Conservation (phyloP, 2,329 filamentous ascomycete species). For the Monosporascus cannonballus region DNA sequence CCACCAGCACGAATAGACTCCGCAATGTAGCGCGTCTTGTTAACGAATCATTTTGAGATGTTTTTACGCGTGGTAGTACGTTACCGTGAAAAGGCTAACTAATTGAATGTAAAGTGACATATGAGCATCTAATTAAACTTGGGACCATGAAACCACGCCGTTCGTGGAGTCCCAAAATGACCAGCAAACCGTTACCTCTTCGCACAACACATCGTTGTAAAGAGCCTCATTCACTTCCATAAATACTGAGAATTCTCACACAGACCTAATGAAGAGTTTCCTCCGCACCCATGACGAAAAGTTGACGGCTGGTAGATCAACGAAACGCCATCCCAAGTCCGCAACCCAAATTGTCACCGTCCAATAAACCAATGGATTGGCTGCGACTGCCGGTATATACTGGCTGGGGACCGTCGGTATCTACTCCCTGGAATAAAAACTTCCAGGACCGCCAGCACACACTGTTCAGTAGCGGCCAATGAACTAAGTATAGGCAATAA, state of each 20-base stretch:
- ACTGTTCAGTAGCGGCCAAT: constrained; percentile 19
- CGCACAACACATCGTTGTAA: no score
- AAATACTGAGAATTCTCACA: neutral
- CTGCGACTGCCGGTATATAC: constrained; percentile 10
- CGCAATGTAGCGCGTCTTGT: no score
- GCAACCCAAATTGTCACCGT: constrained; percentile 13
- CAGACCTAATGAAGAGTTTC: constrained; percentile 5
- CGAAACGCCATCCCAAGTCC: constrained; percentile 16
- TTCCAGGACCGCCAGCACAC: constrained; percentile 12
- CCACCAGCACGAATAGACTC: no score
- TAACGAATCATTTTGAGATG: no score
- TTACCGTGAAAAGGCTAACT: no score
- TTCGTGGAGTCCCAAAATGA: no score
- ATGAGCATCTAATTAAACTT: no score
- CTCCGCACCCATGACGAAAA: constrained; percentile 14
- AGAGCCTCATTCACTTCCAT: no score
- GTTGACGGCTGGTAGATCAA: constrained; percentile 15
- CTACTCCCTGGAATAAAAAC: constrained; percentile 6
- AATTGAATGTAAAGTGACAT: no score
- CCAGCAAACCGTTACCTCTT: no score
- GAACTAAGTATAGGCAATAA: constrained; percentile 22
- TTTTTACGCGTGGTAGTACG: no score
- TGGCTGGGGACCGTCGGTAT: constrained; percentile 7
- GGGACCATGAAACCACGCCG: no score
- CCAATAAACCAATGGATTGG: constrained; percentile 8